Base-by-base conservation (phyloP, 1,284 basidiomycete genomes). In the Apiotrichum domesticum region DNA sequence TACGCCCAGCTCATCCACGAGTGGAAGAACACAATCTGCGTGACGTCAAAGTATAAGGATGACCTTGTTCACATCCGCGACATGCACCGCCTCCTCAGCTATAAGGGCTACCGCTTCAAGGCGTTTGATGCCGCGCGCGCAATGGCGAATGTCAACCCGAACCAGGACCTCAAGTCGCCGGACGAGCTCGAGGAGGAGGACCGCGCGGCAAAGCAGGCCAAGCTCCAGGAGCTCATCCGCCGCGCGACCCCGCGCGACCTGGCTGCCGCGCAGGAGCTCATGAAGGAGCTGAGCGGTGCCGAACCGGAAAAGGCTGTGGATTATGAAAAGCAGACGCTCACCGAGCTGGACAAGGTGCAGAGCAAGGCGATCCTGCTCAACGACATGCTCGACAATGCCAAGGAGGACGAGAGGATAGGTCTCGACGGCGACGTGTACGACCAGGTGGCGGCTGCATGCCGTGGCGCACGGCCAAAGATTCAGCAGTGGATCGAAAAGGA, bases 401-500 rank as follows among this genome's bases (percentile, higher is more conserved):
- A 91, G 59, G 80, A 82, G 51, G 85, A 87, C 7, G 90, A 93
- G 76, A 80, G 77, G 61, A 87, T 90, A 65, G 87, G 83, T n/a
- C 72, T 77, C n/a, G 75, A 82, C 51, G 96, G 96, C 4, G 96
- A 98, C 74, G 94, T 86, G 2, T 98, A 98, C 70, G 90, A 97
- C 78, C 95, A 98, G 87, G 92, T 98, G 7, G 88, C 94, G 0
- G 78, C 82, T 1, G 87, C 96, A 49, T 83, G 97, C 44, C 81
- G 81, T 34, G 84, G 83, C 50, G 94, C 95, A 2, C 83, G 95
- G 56, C 96, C 96, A 1, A 93, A 90, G 75, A 85, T 98, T 51
- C 96, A 98, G 73, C 95, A 94, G 67, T 98, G 95, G 95, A 90
- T 98, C 61, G 88, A 87, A n/a, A 90, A 98, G 65, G 93, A 74